These are phyloP conservation scores for Akanthomyces muscarius DNA, from an alignment of 2,329 filamentous ascomycete species.

Conservation along the genomic window DNA sequence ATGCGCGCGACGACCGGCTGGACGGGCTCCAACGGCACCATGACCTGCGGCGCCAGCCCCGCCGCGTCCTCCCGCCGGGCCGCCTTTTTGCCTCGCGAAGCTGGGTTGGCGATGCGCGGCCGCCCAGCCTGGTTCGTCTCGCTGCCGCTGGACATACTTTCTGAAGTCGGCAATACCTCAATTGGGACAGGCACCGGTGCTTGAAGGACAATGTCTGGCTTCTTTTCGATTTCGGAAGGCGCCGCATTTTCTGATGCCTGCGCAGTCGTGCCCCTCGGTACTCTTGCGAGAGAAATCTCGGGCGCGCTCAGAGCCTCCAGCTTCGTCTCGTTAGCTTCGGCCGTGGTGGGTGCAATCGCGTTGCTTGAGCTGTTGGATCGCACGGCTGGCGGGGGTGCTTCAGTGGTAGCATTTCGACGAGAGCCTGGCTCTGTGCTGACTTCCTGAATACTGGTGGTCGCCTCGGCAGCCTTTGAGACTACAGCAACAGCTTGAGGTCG, in stretches of 20 bases:
- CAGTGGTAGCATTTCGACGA: background rate
- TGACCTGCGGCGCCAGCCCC: slow-evolving; percentile 41
- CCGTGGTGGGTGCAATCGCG: background rate
- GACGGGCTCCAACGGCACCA: slow-evolving; percentile 35
- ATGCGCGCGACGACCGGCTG: background rate
- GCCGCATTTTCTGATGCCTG: background rate
- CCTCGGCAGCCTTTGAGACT: background rate
- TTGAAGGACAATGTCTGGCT: background rate
- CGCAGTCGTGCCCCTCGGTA: background rate
- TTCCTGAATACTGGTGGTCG: too few species aligned
- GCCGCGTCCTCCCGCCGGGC: slow-evolving; percentile 49
- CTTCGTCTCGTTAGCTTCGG: slow-evolving; percentile 1
- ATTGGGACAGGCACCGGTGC: background rate
- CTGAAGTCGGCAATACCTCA: background rate
- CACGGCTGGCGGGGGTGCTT: background rate
- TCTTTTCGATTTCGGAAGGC: background rate
- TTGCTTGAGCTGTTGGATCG: background rate
- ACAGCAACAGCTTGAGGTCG: background rate
- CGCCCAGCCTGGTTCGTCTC: background rate
- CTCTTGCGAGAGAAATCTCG: background rate
- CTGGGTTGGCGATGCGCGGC: slow-evolving; percentile 41
- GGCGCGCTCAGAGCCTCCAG: background rate
- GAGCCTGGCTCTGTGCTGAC: background rate
- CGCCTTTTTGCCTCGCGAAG: slow-evolving; percentile 50
- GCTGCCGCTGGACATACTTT: slow-evolving; percentile 1